Conservation (phyloP, 495 filamentous ascomycete genomes). For the Parmelia sp. region DNA sequence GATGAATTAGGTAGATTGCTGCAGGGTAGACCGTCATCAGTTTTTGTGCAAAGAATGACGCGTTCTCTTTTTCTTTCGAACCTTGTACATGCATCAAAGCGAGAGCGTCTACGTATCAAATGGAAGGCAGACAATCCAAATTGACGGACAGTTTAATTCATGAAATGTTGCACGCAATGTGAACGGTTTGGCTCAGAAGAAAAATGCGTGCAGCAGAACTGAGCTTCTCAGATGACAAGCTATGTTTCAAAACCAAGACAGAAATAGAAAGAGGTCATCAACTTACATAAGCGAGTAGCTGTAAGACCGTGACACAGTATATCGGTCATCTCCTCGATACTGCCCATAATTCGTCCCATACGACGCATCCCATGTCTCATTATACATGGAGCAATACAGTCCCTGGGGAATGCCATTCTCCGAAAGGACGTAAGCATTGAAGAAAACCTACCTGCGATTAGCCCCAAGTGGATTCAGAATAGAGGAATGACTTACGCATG, state of each 20-base stretch:
- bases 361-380: slow-evolving; percentile 18
- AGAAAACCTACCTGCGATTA: slow-evolving; percentile 32
- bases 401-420: slow-evolving; percentile 35
- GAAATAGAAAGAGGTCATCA: neutral
- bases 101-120: neutral
- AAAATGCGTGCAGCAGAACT: neutral
- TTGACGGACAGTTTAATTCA: neutral
- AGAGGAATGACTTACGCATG: slow-evolving; percentile 1
- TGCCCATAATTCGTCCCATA: slow-evolving; percentile 25
- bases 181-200: neutral
- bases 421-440: slow-evolving; percentile 40
- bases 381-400: slow-evolving; percentile 28
- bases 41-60: neutral
- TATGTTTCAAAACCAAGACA: neutral
- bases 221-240: neutral
- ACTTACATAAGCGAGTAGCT: slow-evolving; percentile 12
- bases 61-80: neutral
- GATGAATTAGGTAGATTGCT: neutral
- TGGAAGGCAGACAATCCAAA: neutral
- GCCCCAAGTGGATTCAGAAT: accelerated
- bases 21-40: neutral
- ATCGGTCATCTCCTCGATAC: slow-evolving; percentile 13
- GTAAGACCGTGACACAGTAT: slow-evolving; percentile 13
- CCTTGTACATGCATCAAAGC: neutral
- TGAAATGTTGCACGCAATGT: neutral